A percentile compares a stretch with the other conserved stretches of the same genome.
phyloP scores from a whole-genome alignment of 345 rosid species.

The Gossypium anomalum region DNA sequence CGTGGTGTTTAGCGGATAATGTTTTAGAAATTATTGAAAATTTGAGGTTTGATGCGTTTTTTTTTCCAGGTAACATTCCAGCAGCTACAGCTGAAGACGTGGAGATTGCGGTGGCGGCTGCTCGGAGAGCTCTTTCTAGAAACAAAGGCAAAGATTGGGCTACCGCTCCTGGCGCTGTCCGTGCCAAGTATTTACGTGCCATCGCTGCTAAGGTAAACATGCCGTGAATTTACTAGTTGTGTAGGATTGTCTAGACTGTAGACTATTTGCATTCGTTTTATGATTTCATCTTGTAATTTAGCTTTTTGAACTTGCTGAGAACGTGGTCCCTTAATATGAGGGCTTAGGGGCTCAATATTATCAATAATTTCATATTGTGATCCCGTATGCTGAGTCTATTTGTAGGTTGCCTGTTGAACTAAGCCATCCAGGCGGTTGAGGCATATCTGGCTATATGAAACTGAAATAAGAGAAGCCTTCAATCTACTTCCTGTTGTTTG shows the following conservation, averaged over 20 bases:
- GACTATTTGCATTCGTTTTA: background rate
- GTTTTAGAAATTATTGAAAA: background rate
- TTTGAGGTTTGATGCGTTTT: background rate
- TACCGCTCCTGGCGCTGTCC: slow-evolving; percentile 63
- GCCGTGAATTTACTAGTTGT: background rate
- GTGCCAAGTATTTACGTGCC: slow-evolving; percentile 90
- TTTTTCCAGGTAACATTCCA: slow-evolving; percentile 73
- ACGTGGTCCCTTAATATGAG: background rate
- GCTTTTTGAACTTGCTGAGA: background rate
- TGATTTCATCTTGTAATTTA: background rate
- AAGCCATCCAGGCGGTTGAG: background rate
- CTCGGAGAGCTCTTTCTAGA: slow-evolving; percentile 63
- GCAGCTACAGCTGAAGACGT: slow-evolving; percentile 95
- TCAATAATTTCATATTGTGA: background rate
- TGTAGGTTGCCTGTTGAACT: background rate
- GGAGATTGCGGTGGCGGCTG: slow-evolving; percentile 83
- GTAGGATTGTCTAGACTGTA: background rate
- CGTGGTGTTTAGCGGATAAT: background rate
- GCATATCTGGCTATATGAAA: background rate
- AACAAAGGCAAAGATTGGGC: slow-evolving; percentile 87
- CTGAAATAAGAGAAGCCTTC: background rate
- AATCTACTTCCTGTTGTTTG: background rate
- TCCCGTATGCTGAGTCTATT: background rate
- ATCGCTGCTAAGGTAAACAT: slow-evolving; percentile 84
- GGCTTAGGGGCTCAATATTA: background rate